Evolutionary conservation across 768 basidiomycete species (phyloP).

Genomic region (Rickenella mellea): DNA sequence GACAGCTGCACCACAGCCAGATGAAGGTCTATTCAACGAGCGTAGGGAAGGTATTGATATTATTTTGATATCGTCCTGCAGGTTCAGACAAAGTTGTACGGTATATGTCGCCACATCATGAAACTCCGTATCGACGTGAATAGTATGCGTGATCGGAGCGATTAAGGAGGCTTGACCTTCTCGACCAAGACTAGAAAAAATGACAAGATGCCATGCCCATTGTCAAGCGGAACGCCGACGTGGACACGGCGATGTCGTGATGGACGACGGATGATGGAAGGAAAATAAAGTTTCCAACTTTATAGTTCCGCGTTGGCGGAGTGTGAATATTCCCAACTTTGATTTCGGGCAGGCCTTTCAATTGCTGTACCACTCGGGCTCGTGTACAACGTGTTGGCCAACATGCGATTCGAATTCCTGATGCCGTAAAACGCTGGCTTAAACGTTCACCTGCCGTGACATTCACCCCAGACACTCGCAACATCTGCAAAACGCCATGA

Average conservation of each 20-base stretch:
- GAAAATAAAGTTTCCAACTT: slow-evolving; percentile 9
- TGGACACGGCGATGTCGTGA: slow-evolving; percentile 35
- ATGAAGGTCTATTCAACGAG: no score
- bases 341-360: background rate
- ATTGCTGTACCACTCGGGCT: no score
- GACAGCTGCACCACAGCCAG: no score
- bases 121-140: slow-evolving; percentile 74
- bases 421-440: background rate
- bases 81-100: no score
- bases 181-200: slow-evolving; percentile 27
- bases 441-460: background rate
- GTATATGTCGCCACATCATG: slow-evolving; percentile 67
- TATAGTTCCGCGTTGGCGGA: slow-evolving; percentile 15
- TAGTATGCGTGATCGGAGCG: slow-evolving; percentile 67
- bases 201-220: slow-evolving; percentile 31
- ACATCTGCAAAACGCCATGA: no score
- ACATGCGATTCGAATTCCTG: background rate
- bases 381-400: no score
- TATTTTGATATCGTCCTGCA: no score
- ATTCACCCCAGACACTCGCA: no score
- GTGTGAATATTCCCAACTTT: slow-evolving; percentile 12
- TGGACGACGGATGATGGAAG: slow-evolving; percentile 29
- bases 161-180: slow-evolving; percentile 63
- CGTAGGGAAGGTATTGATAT: no score
- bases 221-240: slow-evolving; percentile 54